phyloP scores from a whole-genome alignment of 805 yeast species.

The Candida tallmaniae region DNA sequence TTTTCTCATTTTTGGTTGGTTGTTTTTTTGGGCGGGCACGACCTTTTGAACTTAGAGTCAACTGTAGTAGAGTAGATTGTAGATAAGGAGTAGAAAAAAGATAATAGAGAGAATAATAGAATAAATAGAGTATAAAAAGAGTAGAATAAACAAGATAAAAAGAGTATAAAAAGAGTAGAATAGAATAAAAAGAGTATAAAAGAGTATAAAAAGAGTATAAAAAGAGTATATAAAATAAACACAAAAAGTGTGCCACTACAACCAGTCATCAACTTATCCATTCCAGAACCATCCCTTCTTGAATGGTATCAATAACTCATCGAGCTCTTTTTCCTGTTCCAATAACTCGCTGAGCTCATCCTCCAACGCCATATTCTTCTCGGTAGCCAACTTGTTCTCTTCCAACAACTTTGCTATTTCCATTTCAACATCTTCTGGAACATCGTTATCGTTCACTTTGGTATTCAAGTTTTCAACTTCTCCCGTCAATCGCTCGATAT shows the following conservation, averaged over 20 bases:
- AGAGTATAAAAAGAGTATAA: too few relatives aligned
- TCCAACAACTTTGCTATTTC: slow-evolving; percentile 31
- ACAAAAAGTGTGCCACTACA: too few relatives aligned
- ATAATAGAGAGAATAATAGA: too few relatives aligned
- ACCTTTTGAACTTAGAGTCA: not conserved
- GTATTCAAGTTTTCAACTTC: slow-evolving; percentile 40
- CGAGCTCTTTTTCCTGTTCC: slow-evolving; percentile 8
- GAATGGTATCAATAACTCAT: slow-evolving; percentile 6
- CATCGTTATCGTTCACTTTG: slow-evolving; percentile 20
- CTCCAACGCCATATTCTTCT: slow-evolving; percentile 33
- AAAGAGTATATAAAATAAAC: too few relatives aligned
- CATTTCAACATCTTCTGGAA: slow-evolving; percentile 35
- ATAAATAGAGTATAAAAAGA: too few relatives aligned
- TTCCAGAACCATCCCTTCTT: slow-evolving; percentile 15
- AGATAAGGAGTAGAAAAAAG: too few relatives aligned
- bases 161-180: too few relatives aligned
- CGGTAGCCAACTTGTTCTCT: slow-evolving; percentile 36
- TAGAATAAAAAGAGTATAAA: too few relatives aligned
- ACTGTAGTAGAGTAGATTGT: not conserved
- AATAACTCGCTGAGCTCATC: slow-evolving; percentile 24
- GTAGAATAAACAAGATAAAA: too few relatives aligned
- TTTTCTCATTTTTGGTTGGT: slow-evolving; percentile 1
- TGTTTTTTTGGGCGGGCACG: not conserved
- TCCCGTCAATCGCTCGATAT: slow-evolving; percentile 29
- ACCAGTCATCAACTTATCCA: too few relatives aligned